Conservation (phyloP, 1,139 yeast species). For the Barnettozyma hawaiiensis region DNA sequence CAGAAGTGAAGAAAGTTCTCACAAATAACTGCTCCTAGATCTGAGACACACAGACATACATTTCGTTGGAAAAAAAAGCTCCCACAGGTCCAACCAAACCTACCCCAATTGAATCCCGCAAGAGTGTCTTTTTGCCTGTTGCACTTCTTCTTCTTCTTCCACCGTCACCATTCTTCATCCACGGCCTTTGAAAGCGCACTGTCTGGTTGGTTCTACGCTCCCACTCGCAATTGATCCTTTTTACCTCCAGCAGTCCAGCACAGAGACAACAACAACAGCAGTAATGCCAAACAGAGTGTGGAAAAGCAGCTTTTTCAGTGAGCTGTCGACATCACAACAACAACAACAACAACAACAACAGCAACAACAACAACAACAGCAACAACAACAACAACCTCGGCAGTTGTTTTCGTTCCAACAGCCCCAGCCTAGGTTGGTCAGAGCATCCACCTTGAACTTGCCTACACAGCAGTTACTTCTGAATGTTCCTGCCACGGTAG, state of each 20-base stretch:
- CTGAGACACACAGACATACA: constrained; percentile 7
- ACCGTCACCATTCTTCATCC: not conserved
- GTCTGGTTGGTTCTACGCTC: constrained; percentile 1
- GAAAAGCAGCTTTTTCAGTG: not conserved
- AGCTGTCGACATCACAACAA: not conserved
- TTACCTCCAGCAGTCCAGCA: constrained; percentile 1
- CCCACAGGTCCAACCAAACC: too few species aligned
- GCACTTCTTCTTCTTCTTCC: not conserved
- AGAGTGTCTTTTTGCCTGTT: not conserved
- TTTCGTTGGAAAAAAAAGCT: not conserved
- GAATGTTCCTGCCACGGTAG: constrained; percentile 18
- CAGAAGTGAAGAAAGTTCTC: not conserved
- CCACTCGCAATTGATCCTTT: constrained; percentile 1
- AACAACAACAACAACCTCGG: not conserved
- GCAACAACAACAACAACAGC: too few species aligned
- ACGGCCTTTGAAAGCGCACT: not conserved
- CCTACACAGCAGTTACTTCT: constrained; percentile 3
- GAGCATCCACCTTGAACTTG: constrained; percentile 9
- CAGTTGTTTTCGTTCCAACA: not conserved
- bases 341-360: not conserved
- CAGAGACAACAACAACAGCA: not conserved
- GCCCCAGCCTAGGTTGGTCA: constrained; percentile 8
- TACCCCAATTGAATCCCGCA: too few species aligned
- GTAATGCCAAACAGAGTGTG: constrained; percentile 2
- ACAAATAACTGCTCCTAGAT: not conserved